These are phyloP conservation scores for Diospyros lotus DNA, from an alignment of 148 eudicot species.

Conservation along the genomic window DNA sequence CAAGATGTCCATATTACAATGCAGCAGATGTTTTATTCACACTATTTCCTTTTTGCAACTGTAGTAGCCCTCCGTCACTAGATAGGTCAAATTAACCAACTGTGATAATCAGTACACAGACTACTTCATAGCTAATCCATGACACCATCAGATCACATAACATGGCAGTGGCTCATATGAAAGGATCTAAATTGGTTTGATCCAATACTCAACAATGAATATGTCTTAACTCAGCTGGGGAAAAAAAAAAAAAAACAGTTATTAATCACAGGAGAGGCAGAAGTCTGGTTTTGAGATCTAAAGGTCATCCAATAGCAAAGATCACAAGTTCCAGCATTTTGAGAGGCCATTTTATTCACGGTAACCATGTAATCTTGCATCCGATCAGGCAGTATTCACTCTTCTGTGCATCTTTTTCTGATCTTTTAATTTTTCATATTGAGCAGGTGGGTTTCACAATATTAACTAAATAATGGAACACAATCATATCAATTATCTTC, in stretches of 20 bases:
- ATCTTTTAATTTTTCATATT: not conserved
- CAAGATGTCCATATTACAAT: too few relatives aligned
- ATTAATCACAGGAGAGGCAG: too few relatives aligned
- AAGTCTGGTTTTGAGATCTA: too few relatives aligned
- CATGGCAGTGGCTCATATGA: not conserved
- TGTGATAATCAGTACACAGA: not conserved
- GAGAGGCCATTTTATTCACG: not conserved
- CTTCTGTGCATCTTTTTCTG: not conserved
- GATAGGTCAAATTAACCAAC: not conserved
- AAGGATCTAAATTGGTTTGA: not conserved
- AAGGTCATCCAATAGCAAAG: not conserved
- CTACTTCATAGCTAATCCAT: not conserved
- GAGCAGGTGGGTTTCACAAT: not conserved
- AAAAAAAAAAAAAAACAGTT: too few relatives aligned
- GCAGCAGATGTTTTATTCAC: too few relatives aligned
- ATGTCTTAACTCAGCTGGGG: too few relatives aligned
- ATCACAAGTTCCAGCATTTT: not conserved
- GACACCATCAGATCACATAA: slow-evolving; percentile 6
- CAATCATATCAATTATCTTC: too few relatives aligned
- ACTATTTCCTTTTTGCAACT: not conserved
- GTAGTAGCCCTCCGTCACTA: not conserved
- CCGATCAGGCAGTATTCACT: not conserved
- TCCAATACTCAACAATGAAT: not conserved
- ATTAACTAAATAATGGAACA: too few relatives aligned
- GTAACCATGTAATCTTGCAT: not conserved